These are phyloP conservation scores for Agaricus sinodeliciosus DNA, from an alignment of 768 basidiomycete genomes.

Conservation along the genomic window DNA sequence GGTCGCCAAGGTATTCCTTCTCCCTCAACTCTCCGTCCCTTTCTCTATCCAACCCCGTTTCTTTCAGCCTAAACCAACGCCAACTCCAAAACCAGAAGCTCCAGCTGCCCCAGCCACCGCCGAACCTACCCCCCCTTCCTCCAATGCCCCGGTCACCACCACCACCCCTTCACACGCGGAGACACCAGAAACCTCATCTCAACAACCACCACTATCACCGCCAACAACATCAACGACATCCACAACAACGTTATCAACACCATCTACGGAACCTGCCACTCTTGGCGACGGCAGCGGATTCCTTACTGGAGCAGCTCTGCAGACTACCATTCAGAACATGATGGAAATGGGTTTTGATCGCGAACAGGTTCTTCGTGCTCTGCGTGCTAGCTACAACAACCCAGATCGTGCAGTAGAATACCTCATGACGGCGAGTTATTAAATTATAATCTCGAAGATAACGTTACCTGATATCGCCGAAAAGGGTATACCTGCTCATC, in stretches of 20 bases:
- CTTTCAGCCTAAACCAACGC: conserved; percentile 49
- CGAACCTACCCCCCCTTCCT: conserved; percentile 9
- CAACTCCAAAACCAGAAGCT: conserved; percentile 16
- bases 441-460: neutral
- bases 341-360: conserved; percentile 90
- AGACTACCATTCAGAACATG: conserved; percentile 77
- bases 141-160: conserved; percentile 20
- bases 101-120: conserved; percentile 20
- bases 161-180: conserved; percentile 15
- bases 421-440: conserved; percentile 70
- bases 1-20: conserved; percentile 77
- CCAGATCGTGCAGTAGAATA: conserved; percentile 99
- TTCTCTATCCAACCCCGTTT: neutral
- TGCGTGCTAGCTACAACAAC: conserved; percentile 95
- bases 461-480: conserved; percentile 9
- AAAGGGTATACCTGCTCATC: conserved; percentile 76
- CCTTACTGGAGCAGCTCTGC: conserved; percentile 69
- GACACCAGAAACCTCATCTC: no score
- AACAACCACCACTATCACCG: conserved; percentile 21
- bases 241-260: conserved; percentile 24
- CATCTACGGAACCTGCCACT: conserved; percentile 26
- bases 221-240: conserved; percentile 28
- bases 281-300: conserved; percentile 53
- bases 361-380: conserved; percentile 76
- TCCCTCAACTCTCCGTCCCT: neutral